Base-by-base conservation (phyloP, 2,329 filamentous ascomycete species). In the Paecilomyces niveus region DNA sequence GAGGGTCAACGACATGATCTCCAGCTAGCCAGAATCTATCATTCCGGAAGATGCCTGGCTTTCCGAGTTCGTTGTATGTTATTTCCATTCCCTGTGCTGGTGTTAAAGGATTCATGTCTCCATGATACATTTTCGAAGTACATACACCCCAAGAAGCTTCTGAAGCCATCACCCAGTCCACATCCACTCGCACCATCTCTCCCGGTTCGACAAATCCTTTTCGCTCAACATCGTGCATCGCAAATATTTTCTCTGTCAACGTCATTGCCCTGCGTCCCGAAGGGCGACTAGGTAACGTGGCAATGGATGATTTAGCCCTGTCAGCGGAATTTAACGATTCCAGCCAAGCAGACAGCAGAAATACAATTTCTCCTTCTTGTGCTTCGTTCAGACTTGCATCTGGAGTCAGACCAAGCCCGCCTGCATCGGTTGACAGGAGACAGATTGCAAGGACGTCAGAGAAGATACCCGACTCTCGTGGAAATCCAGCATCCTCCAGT, bases 11-110 rank as follows among this genome's bases (percentile, higher is more conserved):
- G 3, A 76, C 71, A 60, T 81, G 79, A 62, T 81, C 80, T 1
- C 75, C 75, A 0, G 78, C 79, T 5, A 82, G 70, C 80, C 79
- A 81, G 62, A 82, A 75, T 0, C 79, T 68, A 60, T 81, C 78
- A 56, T 81, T 82, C 8, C 80, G 76, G 59, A 74, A 80, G n/a
- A 79, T 76, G 3, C 74, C 72, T 0, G 77, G 76, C 11, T 66
- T 62, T 2, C 76, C 75, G 7, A 81, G 63, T 3, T 65, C 56
- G 3, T 76, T 66, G 61, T 78, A 77, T 3, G 72, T 76, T 45
- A 65, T 65, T 32, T 74, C 69, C 78, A 80, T 80, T 49, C 72
- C 70, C 70, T 67, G n/a, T 18, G 53, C 31, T 26, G 6, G 31
- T 5, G 21, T 24, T 26, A 31, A 51, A 9, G 8, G 35, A 3